phyloP scores from a whole-genome alignment of 2,329 filamentous ascomycete genomes.

The Samsoniella hepiali region DNA sequence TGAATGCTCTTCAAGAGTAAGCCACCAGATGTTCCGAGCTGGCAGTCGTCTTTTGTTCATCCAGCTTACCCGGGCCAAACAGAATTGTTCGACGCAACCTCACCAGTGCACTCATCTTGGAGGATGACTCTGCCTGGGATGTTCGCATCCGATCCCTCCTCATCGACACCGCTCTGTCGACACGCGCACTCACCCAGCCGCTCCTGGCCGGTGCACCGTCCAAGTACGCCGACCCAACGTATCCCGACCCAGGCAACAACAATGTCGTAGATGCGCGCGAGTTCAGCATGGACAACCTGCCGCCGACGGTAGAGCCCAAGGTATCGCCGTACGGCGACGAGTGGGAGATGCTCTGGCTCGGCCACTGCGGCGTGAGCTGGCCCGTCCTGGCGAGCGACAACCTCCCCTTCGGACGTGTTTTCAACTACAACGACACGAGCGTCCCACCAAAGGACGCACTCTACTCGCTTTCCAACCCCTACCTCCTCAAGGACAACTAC shows the following conservation, averaged over 20 bases:
- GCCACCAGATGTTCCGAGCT: constrained; percentile 2
- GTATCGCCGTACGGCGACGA: constrained; percentile 43
- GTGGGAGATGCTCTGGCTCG: constrained; percentile 50
- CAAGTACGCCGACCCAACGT: constrained; percentile 24
- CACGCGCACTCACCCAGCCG: constrained; percentile 32
- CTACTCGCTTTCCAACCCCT: constrained; percentile 30
- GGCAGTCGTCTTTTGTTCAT: no score
- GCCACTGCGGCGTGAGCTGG: constrained; percentile 41
- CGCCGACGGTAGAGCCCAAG: constrained; percentile 18
- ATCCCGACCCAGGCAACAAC: constrained; percentile 18
- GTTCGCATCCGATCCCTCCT: constrained; percentile 47
- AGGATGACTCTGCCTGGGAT: constrained; percentile 57
- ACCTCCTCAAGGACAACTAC: constrained; percentile 28
- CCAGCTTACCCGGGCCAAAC: background rate
- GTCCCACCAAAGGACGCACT: constrained; percentile 30
- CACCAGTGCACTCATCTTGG: constrained; percentile 47
- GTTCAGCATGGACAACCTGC: constrained; percentile 18
- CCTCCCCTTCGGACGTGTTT: constrained; percentile 28
- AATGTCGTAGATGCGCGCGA: constrained; percentile 2
- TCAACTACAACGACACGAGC: constrained; percentile 31
- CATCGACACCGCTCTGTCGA: constrained; percentile 34
- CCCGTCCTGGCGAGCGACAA: constrained; percentile 20
- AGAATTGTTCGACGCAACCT: constrained; percentile 42
- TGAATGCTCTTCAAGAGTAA: constrained; percentile 33
- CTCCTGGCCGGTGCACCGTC: background rate